These are phyloP conservation scores for Cladosporium sp. DNA, from an alignment of 2,329 filamentous ascomycete genomes.

Conservation along the genomic window DNA sequence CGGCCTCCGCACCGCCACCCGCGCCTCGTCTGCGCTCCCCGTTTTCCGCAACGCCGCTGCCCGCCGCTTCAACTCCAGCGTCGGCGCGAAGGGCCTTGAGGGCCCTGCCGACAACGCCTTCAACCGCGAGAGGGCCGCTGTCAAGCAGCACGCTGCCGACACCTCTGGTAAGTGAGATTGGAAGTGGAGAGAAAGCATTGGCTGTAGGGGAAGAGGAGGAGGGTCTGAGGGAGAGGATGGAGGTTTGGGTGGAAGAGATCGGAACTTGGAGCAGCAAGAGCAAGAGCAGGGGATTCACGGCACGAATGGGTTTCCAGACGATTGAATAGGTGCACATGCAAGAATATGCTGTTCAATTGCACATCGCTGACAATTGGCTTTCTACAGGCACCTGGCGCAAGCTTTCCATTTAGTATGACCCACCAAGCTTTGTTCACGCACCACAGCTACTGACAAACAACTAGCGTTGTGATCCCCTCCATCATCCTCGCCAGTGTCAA, in stretches of 20 bases:
- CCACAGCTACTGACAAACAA: background rate
- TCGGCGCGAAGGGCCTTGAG: constrained; percentile 42
- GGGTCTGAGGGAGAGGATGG: background rate
- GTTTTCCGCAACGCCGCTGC: constrained; percentile 20
- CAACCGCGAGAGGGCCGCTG: constrained; percentile 84
- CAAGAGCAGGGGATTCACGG: background rate
- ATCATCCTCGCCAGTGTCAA: constrained; percentile 75
- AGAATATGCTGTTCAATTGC: background rate
- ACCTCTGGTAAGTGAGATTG: constrained; percentile 70
- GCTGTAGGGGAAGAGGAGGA: background rate
- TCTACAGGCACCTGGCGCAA: constrained; percentile 85
- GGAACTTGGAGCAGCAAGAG: background rate
- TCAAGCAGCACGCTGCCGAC: constrained; percentile 84
- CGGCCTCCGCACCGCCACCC: constrained; percentile 20
- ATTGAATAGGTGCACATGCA: background rate
- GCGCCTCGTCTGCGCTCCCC: constrained; percentile 19
- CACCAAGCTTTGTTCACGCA: constrained; percentile 14
- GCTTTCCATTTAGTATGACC: constrained; percentile 83
- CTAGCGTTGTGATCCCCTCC: constrained; percentile 65
- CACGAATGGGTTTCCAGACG: no score
- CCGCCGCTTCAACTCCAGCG: constrained; percentile 21
- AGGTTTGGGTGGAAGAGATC: background rate
- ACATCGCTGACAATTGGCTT: constrained; percentile 23
- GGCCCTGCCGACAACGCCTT: constrained; percentile 82
- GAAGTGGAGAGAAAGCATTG: background rate